phyloP scores from a whole-genome alignment of 768 basidiomycete genomes.

The Lactarius sanguifluus region DNA sequence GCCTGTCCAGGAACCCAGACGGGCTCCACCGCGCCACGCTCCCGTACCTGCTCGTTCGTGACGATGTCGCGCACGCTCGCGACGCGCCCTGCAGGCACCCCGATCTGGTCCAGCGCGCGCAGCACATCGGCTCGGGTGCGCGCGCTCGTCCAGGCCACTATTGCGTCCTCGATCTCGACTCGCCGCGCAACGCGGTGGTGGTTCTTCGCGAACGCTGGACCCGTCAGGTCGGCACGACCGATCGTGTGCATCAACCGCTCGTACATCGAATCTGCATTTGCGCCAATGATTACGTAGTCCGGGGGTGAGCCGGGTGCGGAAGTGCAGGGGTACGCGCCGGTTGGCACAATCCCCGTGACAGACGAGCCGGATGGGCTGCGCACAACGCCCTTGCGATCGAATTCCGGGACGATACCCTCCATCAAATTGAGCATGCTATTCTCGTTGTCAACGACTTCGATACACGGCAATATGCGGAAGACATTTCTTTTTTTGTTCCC shows the following conservation, averaged over 20 bases:
- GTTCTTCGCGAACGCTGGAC: conserved; percentile 49
- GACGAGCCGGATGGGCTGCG: conserved; percentile 75
- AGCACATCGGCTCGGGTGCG: conserved; percentile 55
- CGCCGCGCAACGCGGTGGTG: conserved; percentile 45
- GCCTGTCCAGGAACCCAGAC: conserved; percentile 48
- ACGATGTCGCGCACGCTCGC: conserved; percentile 62
- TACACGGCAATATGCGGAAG: neutral
- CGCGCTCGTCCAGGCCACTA: conserved; percentile 56
- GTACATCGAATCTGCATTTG: conserved; percentile 71
- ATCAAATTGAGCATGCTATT: conserved; percentile 71
- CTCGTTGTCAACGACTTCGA: neutral
- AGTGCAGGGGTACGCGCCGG: conserved; percentile 69
- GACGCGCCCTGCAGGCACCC: conserved; percentile 66
- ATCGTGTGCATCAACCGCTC: conserved; percentile 62
- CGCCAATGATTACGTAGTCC: conserved; percentile 65
- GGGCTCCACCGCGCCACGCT: conserved; percentile 57
- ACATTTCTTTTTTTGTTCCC: neutral
- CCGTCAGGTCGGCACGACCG: conserved; percentile 57
- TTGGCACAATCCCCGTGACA: conserved; percentile 73
- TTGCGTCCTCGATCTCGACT: conserved; percentile 58
- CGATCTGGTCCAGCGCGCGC: conserved; percentile 46
- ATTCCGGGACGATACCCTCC: conserved; percentile 77
- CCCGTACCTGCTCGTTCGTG: conserved; percentile 53
- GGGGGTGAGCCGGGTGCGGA: conserved; percentile 46
- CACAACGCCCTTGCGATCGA: conserved; percentile 69